A percentile compares a stretch with the other conserved stretches of the same genome.
Evolutionary conservation across 1,284 basidiomycete species (phyloP).

Genomic region (Violaceomyces palustris): DNA sequence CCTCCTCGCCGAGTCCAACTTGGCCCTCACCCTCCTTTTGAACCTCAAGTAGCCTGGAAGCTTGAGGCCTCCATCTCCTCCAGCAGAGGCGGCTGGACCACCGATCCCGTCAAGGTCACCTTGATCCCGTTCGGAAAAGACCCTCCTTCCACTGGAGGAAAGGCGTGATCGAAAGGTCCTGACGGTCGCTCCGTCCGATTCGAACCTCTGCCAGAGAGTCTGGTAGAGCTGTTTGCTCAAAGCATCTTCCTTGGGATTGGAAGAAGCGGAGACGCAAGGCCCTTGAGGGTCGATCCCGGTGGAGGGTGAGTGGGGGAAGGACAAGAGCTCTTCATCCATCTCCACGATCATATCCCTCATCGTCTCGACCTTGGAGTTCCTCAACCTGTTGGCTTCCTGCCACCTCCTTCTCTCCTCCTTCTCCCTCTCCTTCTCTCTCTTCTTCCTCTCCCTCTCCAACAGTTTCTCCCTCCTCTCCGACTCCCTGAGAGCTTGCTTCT

Average conservation of each 20-base stretch:
- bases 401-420: slow-evolving; percentile 21
- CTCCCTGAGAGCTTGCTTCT: slow-evolving; percentile 7
- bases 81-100: background rate
- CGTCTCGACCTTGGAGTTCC: slow-evolving; percentile 22
- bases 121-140: no score
- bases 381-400: slow-evolving; percentile 24
- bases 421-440: slow-evolving; percentile 7
- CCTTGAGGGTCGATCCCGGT: background rate
- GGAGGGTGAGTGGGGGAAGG: slow-evolving; percentile 7
- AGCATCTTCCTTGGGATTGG: no score
- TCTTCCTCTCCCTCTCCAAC: slow-evolving; percentile 12
- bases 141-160: no score
- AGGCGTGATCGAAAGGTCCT: slow-evolving; percentile 4
- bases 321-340: slow-evolving; percentile 18
- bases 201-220: slow-evolving; percentile 8
- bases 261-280: no score
- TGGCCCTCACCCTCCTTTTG: slow-evolving; percentile 10
- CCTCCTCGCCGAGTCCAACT: slow-evolving; percentile 10
- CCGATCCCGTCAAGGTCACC: background rate
- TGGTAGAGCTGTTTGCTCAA: no score
- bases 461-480: slow-evolving; percentile 11
- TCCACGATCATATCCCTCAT: slow-evolving; percentile 29
- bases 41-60: slow-evolving; percentile 15
- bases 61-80: slow-evolving; percentile 2
- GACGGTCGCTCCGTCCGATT: slow-evolving; percentile 18